phyloP scores from a whole-genome alignment of 306 rosid genomes.

The Leucaena leucocephala region DNA sequence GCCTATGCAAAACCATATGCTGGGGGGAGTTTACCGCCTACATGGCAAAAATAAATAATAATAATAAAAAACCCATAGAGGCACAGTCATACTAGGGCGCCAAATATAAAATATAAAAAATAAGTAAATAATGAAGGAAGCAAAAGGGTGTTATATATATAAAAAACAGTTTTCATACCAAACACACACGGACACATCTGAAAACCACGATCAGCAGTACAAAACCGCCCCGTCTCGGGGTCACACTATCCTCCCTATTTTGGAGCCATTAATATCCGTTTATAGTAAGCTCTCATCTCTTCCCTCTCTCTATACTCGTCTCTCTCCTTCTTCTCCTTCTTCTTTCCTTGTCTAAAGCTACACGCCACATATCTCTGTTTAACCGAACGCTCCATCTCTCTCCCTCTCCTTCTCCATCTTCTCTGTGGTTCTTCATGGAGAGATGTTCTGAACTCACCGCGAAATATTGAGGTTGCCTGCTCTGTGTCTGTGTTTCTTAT shows the following conservation, averaged over 20 bases:
- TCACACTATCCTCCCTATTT: slow-evolving; percentile 7
- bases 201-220: slow-evolving; percentile 32
- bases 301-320: slow-evolving; percentile 14
- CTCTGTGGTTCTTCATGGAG: background rate
- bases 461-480: background rate
- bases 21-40: no score
- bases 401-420: background rate
- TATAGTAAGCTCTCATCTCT: slow-evolving; percentile 31
- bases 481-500: background rate
- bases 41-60: no score
- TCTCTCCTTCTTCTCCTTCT: background rate
- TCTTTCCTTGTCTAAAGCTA: slow-evolving; percentile 11
- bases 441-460: slow-evolving; percentile 29
- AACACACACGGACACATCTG: slow-evolving; percentile 14
- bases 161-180: slow-evolving; percentile 34
- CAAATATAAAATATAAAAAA: background rate
- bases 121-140: background rate
- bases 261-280: slow-evolving; percentile 32
- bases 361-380: slow-evolving; percentile 38
- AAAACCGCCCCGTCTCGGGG: slow-evolving; percentile 27
- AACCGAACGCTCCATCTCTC: slow-evolving; percentile 24
- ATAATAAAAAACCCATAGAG: no score
- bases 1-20: no score
- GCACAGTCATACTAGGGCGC: no score
- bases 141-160: no score